phyloP scores from a whole-genome alignment of 805 yeast species.

The Candida ficus region DNA sequence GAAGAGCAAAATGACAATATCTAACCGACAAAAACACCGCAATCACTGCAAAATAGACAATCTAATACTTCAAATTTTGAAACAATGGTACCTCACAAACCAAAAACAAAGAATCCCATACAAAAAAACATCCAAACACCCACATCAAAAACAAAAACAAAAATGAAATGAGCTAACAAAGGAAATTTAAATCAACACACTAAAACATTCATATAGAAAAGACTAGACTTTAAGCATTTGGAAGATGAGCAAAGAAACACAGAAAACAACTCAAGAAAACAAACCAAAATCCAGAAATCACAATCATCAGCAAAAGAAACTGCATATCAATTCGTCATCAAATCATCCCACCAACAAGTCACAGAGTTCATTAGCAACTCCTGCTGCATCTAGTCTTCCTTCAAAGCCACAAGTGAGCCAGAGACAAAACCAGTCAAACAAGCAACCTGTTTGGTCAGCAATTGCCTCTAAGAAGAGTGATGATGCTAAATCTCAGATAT shows the following conservation, averaged over 20 bases:
- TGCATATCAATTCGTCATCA: background rate
- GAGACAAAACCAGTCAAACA: background rate
- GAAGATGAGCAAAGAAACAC: background rate
- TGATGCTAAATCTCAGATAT: background rate
- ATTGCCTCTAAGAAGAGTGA: slow-evolving; percentile 1
- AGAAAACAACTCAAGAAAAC: background rate
- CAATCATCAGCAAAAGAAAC: background rate
- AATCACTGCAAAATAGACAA: too few relatives aligned
- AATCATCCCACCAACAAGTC: background rate
- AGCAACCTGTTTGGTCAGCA: slow-evolving; percentile 4
- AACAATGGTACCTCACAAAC: too few relatives aligned
- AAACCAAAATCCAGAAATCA: background rate
- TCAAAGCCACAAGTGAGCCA: slow-evolving; percentile 5
- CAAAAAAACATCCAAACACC: too few relatives aligned
- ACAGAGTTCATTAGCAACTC: background rate
- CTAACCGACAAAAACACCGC: too few relatives aligned
- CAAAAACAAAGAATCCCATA: too few relatives aligned
- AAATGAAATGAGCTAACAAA: too few relatives aligned
- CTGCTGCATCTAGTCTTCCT: slow-evolving; percentile 3
- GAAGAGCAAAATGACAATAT: too few relatives aligned
- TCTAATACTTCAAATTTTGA: too few relatives aligned
- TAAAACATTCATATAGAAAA: too few relatives aligned
- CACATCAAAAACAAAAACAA: too few relatives aligned
- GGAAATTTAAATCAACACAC: too few relatives aligned
- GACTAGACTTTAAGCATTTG: too few relatives aligned